Percentiles rank a stretch among this genome's conserved stretches.
phyloP scores from a whole-genome alignment of 257 asterid species.

The Striga asiatica region DNA sequence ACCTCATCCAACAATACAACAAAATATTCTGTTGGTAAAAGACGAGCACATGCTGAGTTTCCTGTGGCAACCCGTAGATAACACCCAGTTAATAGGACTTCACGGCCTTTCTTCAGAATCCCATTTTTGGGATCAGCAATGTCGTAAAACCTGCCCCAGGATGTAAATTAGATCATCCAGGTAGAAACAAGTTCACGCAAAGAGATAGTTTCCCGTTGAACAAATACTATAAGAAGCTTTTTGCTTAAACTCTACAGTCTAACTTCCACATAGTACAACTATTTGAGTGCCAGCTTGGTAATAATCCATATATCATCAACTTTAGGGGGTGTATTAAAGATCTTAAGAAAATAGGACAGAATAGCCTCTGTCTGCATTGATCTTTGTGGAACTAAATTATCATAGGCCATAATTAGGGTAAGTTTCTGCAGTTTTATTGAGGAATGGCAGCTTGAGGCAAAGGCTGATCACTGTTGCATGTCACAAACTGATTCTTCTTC shows the following conservation, averaged over 20 bases:
- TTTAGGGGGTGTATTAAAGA: neutral
- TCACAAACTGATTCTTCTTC: neutral
- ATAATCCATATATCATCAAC: neutral
- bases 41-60: conserved; percentile 44
- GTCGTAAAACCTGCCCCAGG: conserved; percentile 57
- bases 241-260: neutral
- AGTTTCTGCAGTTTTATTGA: too few relatives aligned
- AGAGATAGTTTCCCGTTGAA: neutral
- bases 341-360: neutral
- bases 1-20: conserved; percentile 85
- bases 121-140: conserved; percentile 72
- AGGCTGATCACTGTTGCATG: neutral
- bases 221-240: neutral
- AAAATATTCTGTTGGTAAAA: conserved; percentile 84
- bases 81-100: conserved; percentile 86
- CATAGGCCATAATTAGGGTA: too few relatives aligned
- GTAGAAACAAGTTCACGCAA: conserved; percentile 7
- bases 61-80: conserved; percentile 62
- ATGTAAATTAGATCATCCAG: conserved; percentile 22
- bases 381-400: neutral
- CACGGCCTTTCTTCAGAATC: conserved; percentile 75
- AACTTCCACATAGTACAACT: neutral
- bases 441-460: too few relatives aligned
- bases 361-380: neutral
- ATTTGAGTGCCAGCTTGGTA: neutral